Evolutionary conservation across 345 rosid species (phyloP).

Genomic region (Eucalyptus regnans): DNA sequence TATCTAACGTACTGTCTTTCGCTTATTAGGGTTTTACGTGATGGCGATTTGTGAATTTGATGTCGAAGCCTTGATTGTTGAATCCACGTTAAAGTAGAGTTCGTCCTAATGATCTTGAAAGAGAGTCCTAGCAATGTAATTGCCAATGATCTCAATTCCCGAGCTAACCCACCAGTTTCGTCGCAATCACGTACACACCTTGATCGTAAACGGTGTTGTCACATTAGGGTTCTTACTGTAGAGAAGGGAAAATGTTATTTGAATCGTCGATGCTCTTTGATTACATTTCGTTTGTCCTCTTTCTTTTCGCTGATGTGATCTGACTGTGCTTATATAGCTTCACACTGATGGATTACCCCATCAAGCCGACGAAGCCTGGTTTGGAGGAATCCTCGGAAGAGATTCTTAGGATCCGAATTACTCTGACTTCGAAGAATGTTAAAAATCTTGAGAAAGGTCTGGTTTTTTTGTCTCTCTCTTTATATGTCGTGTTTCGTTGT

Average conservation of each 20-base stretch:
- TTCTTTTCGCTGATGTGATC: not conserved
- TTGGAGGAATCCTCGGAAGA: not conserved
- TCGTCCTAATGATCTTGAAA: not conserved
- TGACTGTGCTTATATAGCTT: not conserved
- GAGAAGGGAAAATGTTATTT: not conserved
- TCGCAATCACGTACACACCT: not conserved
- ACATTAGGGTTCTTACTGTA: not conserved
- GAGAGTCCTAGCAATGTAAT: not conserved
- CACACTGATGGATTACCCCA: not conserved
- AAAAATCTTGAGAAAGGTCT: constrained; percentile 4
- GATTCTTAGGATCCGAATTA: not conserved
- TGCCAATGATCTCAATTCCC: not conserved
- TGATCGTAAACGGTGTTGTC: not conserved
- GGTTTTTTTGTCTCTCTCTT: not conserved
- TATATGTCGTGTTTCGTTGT: not conserved
- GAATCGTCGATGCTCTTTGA: not conserved
- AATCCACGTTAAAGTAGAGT: not conserved
- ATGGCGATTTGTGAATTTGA: not conserved
- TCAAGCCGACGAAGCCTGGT: constrained; percentile 1
- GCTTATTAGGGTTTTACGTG: not conserved
- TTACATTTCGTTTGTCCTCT: not conserved
- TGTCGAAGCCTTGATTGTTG: not conserved
- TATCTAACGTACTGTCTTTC: not conserved
- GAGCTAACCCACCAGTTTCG: not conserved
- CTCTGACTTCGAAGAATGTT: constrained; percentile 1